Base-by-base conservation (phyloP, 768 basidiomycete species). In the Termitomyces sp. region DNA sequence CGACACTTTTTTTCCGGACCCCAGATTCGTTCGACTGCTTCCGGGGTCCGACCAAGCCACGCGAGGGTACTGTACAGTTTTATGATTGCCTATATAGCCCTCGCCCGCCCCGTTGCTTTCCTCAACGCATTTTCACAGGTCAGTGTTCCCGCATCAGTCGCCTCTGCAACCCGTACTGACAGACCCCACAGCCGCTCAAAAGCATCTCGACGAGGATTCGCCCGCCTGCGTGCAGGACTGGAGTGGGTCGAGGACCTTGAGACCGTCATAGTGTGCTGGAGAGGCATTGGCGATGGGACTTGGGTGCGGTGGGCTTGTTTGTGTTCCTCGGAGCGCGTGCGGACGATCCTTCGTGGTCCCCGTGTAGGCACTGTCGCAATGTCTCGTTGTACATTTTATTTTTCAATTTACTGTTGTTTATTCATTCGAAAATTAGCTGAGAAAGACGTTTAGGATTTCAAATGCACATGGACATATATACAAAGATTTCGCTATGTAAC, bases 191-290 rank as follows among this genome's bases (percentile, higher is more conserved):
- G 88, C 82, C 80, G 67, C 74, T 75, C 67, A 82, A 89, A 92
- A 92, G 90, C 90, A 91, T 91, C 90, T 91, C 86, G 80, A 84
- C 78, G 87, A 91, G 66, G 89, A 83, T 73, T 75, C 73, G 84
- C 80, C 82, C 87, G 81, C 89, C 81, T 69, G 61, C 51, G 55
- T 57, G 49, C 61, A 73, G 83, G 87, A 87, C 74, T 80, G 82
- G 82, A 65, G 86, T 74, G 78, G 82, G 77, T 88, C 86, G 79
- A 90, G 80, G 90, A 91, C 83, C 75, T 83, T 77, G 89, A 86
- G 90, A 91, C 87, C 90, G 90, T 92, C 84, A 80, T 67, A 73
- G 72, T 69, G 67, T 77, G 85, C 86, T 89, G 89, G 82, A 90
- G 89, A 91, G 65, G 57, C 67, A 79, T 57, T 33, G 70, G 73